Evolutionary conservation across 2,329 filamentous ascomycete species (phyloP).

Genomic region (Penicillium sp.): DNA sequence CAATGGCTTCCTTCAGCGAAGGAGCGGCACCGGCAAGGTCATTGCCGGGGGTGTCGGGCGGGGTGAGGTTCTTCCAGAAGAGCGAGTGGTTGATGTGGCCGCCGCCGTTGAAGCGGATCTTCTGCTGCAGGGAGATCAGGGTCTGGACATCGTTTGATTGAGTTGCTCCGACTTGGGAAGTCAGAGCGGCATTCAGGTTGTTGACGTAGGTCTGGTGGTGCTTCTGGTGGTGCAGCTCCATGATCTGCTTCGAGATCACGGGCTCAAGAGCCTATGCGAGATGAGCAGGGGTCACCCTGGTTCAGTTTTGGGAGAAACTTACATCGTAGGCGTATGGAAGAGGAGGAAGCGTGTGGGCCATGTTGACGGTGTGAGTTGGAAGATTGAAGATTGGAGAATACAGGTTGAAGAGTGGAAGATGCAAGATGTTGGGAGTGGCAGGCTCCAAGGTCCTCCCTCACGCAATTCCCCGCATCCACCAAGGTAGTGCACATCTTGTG

Average conservation of each 20-base stretch:
- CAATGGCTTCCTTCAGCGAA: slow-evolving; percentile 64
- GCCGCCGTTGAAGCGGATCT: slow-evolving; percentile 85
- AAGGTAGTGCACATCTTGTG: slow-evolving; percentile 12
- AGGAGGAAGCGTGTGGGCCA: slow-evolving; percentile 64
- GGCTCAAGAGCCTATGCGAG: slow-evolving; percentile 80
- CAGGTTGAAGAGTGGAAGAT: background rate
- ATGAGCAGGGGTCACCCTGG: background rate
- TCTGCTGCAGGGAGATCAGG: slow-evolving; percentile 69
- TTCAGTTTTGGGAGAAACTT: slow-evolving; percentile 37
- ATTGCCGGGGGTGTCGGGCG: slow-evolving; percentile 62
- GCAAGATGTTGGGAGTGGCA: background rate
- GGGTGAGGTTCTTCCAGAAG: slow-evolving; percentile 85
- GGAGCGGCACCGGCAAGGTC: slow-evolving; percentile 60
- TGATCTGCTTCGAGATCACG: slow-evolving; percentile 81
- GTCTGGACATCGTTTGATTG: slow-evolving; percentile 62
- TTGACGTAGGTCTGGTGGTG: slow-evolving; percentile 94
- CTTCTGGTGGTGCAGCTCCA: slow-evolving; percentile 92
- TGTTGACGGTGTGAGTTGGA: slow-evolving; percentile 23
- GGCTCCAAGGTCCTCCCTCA: slow-evolving; percentile 21
- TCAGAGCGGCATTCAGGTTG: slow-evolving; percentile 77
- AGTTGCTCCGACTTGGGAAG: slow-evolving; percentile 65
- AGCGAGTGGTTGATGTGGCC: slow-evolving; percentile 92
- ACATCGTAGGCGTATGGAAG: slow-evolving; percentile 74
- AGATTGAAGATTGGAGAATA: no score
- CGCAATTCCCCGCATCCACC: slow-evolving; percentile 15